Base-by-base conservation (phyloP, 805 yeast genomes). In the Lachancea dasiensis region DNA sequence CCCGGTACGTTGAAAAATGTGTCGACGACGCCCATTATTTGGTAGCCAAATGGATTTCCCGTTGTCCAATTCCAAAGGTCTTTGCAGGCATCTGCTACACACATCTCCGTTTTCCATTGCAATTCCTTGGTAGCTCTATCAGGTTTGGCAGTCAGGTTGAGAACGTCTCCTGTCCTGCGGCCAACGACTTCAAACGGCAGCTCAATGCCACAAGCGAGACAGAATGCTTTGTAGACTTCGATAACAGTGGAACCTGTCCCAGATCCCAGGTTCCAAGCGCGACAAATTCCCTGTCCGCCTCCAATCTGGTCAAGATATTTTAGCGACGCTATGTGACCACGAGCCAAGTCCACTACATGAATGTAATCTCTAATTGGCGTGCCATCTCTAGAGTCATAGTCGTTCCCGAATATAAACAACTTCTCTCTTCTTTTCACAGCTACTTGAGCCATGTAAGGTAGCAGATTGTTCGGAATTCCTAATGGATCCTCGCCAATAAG, bases 191-290 rank as follows among this genome's bases (percentile, higher is more conserved):
- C 79, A 51, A 69, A 77, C 5, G 87, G 82, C 36, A 84, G 67
- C 23, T 72, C 68, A 31, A 70, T 64, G 26, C 86, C 86, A 5
- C 76, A 78, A 8, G 82, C 82, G 36, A 68, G 67, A 50, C 75
- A 69, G 58, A 83, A 84, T 1, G 83, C 79, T 38, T 70, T 55
- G 51, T 76, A 70, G 29, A 84, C 79, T 48, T 84, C 87, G 40
- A 81, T 66, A 4, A 84, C 94, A 1, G 90, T 81, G 8, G 79
- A 67, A n/a, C 94, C 94, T 18, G 64, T 72, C 21, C 94, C 94
- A 10, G 89, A 77, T 29, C 94, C 94, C 40, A 84, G 70, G 55
- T 84, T 84, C 92, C 92, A 84, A 56, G 77, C 90, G 38, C 87
- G 70, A 51, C 71, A 77, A 36, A 75, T 63, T 6, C 84, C 85